Base-by-base conservation (phyloP, 139 green algal genomes). In the Chlorella sp. region DNA sequence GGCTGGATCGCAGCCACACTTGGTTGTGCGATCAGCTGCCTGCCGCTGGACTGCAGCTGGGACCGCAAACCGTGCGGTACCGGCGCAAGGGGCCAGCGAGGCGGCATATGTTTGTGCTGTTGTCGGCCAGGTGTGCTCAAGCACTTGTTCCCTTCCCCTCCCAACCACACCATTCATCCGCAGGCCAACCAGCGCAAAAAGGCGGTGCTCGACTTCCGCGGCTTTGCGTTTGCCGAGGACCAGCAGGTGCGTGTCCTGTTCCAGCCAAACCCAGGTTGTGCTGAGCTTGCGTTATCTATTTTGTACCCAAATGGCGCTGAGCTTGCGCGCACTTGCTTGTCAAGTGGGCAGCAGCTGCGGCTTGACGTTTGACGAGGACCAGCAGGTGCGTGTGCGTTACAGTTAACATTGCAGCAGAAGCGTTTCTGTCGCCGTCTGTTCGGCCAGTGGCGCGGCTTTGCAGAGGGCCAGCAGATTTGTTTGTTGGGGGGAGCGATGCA, bases 171-270 rank as follows among this genome's bases (percentile, higher is more conserved):
- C 34, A 76, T 54, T 54, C 58, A 43, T 16, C 16, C 38, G 70
- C 85, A 94, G 88, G 81, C 86, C 24, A 83, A 84, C 36, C 85
- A 87, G 80, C 88, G 93, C 67, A 96, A 94, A 88, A 88, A 82
- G 43, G 91, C 91, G 44, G 82, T 96, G 28, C 86, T 91, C 30
- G 88, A 91, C 43, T 96, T 96, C 82, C 90, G 81, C 38, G 94
- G 94, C 41, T 91, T 94, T 80, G 89, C 81, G 0, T 95, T 91
- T 43, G 76, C 85, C 0, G 90, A 87, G 1, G 89, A 85, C 30
- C 81, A 91, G 36, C 84, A 92, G 85, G 87, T 82, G 46, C 3
- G 77, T 19, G 7, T 24, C 56, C 11, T 65, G 11, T 65, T 20
- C 11, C 7, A 65, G 3, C 30, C 22, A 20, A 65, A 65, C 11